A percentile compares a stretch with the other conserved stretches of the same genome.
Evolutionary conservation across 768 basidiomycete species (phyloP).

Genomic region (Psilocybe sp.): DNA sequence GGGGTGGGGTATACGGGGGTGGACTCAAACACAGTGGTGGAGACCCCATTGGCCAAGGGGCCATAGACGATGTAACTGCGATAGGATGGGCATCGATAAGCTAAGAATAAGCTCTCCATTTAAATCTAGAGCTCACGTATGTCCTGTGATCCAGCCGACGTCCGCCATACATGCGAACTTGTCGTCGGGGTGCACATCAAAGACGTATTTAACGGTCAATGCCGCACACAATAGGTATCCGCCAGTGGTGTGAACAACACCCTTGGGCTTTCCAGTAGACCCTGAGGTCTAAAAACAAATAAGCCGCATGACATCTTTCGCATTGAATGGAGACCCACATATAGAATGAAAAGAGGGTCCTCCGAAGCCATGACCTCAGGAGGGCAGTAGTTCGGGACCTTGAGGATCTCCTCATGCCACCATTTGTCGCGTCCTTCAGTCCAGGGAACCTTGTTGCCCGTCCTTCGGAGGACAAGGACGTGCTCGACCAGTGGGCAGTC

Average conservation of each 20-base stretch:
- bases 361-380: slow-evolving; percentile 87
- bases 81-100: slow-evolving; percentile 1
- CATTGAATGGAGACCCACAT: slow-evolving; percentile 55
- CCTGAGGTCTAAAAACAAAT: slow-evolving; percentile 71
- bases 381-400: slow-evolving; percentile 86
- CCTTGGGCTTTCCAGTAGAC: slow-evolving; percentile 95
- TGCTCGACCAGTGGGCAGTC: slow-evolving; percentile 85
- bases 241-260: slow-evolving; percentile 87
- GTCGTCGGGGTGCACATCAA: slow-evolving; percentile 96
- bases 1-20: slow-evolving; percentile 97
- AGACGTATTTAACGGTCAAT: slow-evolving; percentile 94
- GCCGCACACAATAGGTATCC: slow-evolving; percentile 92
- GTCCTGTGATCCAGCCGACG: slow-evolving; percentile 98
- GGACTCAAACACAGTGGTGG: slow-evolving; percentile 92
- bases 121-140: slow-evolving; percentile 52
- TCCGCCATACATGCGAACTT: slow-evolving; percentile 98
- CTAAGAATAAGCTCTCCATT: slow-evolving; percentile 9
- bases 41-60: slow-evolving; percentile 80
- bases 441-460: slow-evolving; percentile 81
- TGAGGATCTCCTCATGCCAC: slow-evolving; percentile 93
- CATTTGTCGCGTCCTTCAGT: slow-evolving; percentile 84
- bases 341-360: slow-evolving; percentile 97
- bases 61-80: slow-evolving; percentile 90
- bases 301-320: slow-evolving; percentile 5
- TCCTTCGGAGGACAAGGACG: slow-evolving; percentile 85